Conservation (phyloP, 1,139 yeast genomes). For the Geotrichum cucujoidarum region DNA sequence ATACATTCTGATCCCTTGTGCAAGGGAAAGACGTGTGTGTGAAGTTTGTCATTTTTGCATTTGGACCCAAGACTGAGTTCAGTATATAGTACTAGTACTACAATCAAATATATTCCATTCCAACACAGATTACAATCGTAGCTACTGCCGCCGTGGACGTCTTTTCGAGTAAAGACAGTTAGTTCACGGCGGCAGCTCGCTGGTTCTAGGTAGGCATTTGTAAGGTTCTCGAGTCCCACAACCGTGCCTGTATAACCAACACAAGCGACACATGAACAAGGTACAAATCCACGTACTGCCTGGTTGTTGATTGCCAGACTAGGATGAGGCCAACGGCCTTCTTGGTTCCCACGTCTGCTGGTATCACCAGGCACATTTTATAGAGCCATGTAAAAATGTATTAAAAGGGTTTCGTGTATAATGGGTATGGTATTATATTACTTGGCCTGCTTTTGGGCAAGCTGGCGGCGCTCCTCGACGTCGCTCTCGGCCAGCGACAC, state of each 20-base stretch:
- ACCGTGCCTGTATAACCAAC: conserved; percentile 6
- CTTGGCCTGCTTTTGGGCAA: conserved; percentile 27
- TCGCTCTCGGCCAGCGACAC: conserved; percentile 73
- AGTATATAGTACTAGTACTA: too few relatives aligned
- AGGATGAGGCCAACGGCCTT: background rate
- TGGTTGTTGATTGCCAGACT: conserved; percentile 4
- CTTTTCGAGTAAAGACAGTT: too few relatives aligned
- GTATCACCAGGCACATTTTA: conserved; percentile 2
- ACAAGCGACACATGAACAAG: conserved; percentile 9
- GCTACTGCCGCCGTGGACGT: too few relatives aligned
- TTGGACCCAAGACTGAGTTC: too few relatives aligned
- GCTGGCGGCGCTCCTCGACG: conserved; percentile 49
- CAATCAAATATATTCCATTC: too few relatives aligned
- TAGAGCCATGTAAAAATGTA: background rate
- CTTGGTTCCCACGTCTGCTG: conserved; percentile 3
- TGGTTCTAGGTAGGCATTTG: too few relatives aligned
- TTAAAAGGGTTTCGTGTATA: too few relatives aligned
- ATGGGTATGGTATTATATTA: too few relatives aligned
- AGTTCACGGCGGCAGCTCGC: too few relatives aligned
- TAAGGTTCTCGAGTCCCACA: conserved; percentile 1
- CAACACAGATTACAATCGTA: too few relatives aligned
- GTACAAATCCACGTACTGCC: conserved; percentile 1
- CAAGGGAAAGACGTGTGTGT: too few relatives aligned
- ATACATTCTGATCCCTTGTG: conserved; percentile 32
- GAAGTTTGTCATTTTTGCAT: too few relatives aligned